Base-by-base conservation (phyloP, 345 rosid species). In the Salix exigua region DNA sequence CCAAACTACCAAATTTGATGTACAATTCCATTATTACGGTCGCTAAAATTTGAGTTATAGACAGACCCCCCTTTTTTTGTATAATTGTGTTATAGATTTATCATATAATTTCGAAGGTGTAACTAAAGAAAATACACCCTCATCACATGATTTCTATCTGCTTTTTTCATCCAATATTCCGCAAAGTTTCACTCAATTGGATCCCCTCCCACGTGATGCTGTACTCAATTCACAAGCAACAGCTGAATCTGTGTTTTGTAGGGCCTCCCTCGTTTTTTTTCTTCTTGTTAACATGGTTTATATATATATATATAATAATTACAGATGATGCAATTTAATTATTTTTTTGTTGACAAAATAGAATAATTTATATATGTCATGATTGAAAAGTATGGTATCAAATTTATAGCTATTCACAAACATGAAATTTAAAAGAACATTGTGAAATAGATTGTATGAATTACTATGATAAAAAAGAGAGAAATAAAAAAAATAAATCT, bases 191-290 rank as follows among this genome's bases (percentile, higher is more conserved):
- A 19, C 42, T 10, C 30, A 2, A 2, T 42, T 44, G 33, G 70
- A 61, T 72, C 63, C 73, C 8, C 35, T 23, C 65, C 77, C 82
- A 46, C 73, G 80, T 68, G 82, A 65, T 72, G n/a, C 11, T 77
- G 64, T 68, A 26, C 70, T 62, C 37, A 1, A 17, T n/a, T 38
- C 28, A 53, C 40, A 67, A 37, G 33, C 37, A 30, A 35, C 33
- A 7, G 70, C 30, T 30, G 17, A 33, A 7, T 31, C 5, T 71
- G 42, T 51, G 10, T 9, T 28, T 33, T 4, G 73, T 26, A 46
- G 37, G 60, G 7, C 31, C 23, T 28, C 19, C 37, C n/a, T 0
- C 23, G 4, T 30, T 30, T 30, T 30, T 30, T 9, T 48, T 1
- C 2, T 38, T 38, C 42, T 9, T 8, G 9, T 38, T 8, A 8